These are phyloP conservation scores for Garcia nutans DNA, from an alignment of 345 rosid genomes.

Conservation along the genomic window DNA sequence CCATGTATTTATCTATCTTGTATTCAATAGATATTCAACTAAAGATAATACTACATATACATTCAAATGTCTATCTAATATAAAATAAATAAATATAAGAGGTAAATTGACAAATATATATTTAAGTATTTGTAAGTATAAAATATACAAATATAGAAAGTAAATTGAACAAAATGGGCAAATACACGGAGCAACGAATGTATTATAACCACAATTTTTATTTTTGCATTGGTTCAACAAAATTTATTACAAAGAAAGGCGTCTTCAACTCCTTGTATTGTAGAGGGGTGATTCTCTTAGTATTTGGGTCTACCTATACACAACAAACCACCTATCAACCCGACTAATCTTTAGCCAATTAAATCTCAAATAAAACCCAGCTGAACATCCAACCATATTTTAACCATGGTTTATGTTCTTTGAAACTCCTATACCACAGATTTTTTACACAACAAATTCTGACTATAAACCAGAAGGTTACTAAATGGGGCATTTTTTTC, in stretches of 20 bases:
- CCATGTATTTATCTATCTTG: no score
- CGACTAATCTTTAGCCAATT: conserved; percentile 16
- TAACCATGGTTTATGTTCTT: conserved; percentile 13
- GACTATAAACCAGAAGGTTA: background rate
- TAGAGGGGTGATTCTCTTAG: background rate
- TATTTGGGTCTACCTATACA: conserved; percentile 22
- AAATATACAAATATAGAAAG: no score
- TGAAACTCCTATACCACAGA: background rate
- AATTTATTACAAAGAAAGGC: background rate
- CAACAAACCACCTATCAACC: conserved; percentile 18
- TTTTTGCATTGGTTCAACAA: background rate
- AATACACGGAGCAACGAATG: no score
- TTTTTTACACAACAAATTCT: conserved; percentile 1
- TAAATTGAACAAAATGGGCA: no score
- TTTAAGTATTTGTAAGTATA: no score
- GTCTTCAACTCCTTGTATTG: background rate
- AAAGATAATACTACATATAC: no score
- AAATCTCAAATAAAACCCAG: background rate
- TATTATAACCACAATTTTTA: background rate
- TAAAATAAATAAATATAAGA: no score
- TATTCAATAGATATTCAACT: no score
- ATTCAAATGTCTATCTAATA: no score
- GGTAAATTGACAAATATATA: background rate
- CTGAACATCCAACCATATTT: conserved; percentile 5
- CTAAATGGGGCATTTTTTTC: background rate